Evolutionary conservation across 495 filamentous ascomycete species (phyloP).

Genomic region (Hypomontagnella submonticulosa): DNA sequence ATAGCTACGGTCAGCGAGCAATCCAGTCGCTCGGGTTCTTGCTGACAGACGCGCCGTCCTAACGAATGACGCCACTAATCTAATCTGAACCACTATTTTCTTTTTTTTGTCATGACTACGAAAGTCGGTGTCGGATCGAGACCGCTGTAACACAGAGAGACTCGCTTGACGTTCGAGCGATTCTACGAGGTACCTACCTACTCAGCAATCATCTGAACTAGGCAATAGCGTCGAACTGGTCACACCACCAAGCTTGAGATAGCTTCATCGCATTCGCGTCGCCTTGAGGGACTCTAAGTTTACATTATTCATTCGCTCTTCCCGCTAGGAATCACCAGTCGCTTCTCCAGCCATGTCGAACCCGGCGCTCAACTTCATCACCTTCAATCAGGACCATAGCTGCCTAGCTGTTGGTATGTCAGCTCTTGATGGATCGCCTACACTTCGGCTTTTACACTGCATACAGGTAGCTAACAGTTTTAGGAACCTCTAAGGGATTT

Average conservation of each 20-base stretch:
- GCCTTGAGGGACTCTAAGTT: neutral
- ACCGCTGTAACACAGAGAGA: conserved; percentile 30
- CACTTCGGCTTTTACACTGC: neutral
- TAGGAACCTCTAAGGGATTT: conserved; percentile 90
- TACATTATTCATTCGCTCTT: conserved; percentile 6
- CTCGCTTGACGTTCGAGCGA: neutral
- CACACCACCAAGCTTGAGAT: conserved; percentile 8
- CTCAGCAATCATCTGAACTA: neutral
- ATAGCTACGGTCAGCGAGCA: conserved; percentile 6
- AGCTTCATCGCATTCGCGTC: neutral
- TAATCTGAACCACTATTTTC: conserved; percentile 8
- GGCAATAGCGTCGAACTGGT: conserved; percentile 9
- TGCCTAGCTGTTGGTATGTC: conserved; percentile 88
- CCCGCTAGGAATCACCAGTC: neutral
- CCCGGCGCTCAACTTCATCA: conserved; percentile 93
- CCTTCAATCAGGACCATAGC: conserved; percentile 99
- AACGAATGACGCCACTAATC: conserved; percentile 21
- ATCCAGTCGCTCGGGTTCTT: neutral
- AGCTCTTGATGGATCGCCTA: neutral
- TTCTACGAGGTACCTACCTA: no score
- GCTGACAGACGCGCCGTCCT: neutral
- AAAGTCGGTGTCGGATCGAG: conserved; percentile 19
- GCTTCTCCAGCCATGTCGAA: conserved; percentile 51
- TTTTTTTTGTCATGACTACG: conserved; percentile 39
- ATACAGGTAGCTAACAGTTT: conserved; percentile 25